Evolutionary conservation across 768 basidiomycete species (phyloP), one percentile per base, ranked within the genome.

Genomic region (Mycena chlorophos): DNA sequence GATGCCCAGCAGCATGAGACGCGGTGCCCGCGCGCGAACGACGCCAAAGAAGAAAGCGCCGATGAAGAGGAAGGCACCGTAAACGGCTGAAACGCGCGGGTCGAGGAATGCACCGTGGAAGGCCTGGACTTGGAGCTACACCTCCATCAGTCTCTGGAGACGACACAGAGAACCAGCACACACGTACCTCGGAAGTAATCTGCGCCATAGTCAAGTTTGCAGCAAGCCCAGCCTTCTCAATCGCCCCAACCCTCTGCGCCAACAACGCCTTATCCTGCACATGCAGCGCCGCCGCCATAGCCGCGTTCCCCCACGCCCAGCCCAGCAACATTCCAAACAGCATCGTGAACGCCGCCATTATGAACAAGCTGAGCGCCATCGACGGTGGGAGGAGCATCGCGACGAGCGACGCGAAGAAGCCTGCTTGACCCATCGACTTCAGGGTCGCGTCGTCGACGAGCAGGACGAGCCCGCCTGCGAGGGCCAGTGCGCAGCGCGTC

Each of bases 231-330:
- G 62, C 39, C 51, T 74, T 67, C 43, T 68, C 58, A 46, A 46
- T 10, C 27, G 26, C 23, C 27, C 23, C 25, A 4, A 46, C 2
- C 20, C 75, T 74, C 20, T 66, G 61, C 5, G 68, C 71, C 6
- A 77, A 62, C 12, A 75, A 65, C 17, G 68, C 51, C 28, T 69
- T 66, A 54, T 71, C 73, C 49, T 76, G 68, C 1, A 68, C 75
- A 46, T 71, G 63, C 22, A 73, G 60, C 4, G 69, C 74, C 8
- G 77, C 70, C 3, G 72, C 76, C 75, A 78, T 80, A 0, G 72
- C 72, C 14, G 74, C 78, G 46, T 62, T 69, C 23, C 75, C 76
- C 73, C 76, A 77, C 19, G 75, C 78, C 78, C 78, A 79, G 17
- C 78, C 78, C 25, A 77, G 39, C 19, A 75, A 57, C 74, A 79